phyloP scores from a whole-genome alignment of 2,329 filamentous ascomycete genomes.

The Fusarium nisikadoi region DNA sequence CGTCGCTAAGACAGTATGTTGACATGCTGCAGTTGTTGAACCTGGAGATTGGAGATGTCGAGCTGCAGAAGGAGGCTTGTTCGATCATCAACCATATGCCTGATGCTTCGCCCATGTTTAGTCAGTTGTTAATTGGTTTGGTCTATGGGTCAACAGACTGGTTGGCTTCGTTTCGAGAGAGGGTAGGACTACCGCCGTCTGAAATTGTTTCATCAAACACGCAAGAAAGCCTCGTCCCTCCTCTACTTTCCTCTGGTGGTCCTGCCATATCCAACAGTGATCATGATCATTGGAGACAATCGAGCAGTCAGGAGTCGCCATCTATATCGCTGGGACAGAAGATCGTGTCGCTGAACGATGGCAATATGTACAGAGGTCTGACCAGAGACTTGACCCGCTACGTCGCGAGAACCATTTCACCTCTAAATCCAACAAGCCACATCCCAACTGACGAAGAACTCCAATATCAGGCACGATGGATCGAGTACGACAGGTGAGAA shows the following conservation, averaged over 20 bases:
- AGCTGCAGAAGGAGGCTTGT: constrained; percentile 32
- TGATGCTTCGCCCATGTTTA: constrained; percentile 23
- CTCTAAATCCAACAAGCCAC: constrained; percentile 44
- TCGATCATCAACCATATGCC: constrained; percentile 21
- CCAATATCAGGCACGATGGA: constrained; percentile 48
- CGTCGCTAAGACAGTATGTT: constrained; percentile 26
- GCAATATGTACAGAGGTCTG: constrained; percentile 21
- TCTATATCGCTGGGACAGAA: not conserved
- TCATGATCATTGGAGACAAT: too few species aligned
- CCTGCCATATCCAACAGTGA: not conserved
- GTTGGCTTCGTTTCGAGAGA: constrained; percentile 9
- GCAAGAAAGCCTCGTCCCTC: not conserved
- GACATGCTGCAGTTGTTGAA: not conserved
- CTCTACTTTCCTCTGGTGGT: fast-evolving
- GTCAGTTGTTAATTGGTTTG: constrained; percentile 10
- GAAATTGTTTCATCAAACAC: not conserved
- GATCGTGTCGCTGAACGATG: constrained; percentile 5
- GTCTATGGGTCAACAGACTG: constrained; percentile 14
- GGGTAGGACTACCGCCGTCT: not conserved
- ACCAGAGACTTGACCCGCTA: constrained; percentile 38
- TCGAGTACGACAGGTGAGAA: constrained; percentile 46
- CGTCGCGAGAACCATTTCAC: constrained; percentile 45
- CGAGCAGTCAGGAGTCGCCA: fast-evolving
- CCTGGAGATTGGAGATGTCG: constrained; percentile 9
- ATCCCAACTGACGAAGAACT: constrained; percentile 51